Base-by-base conservation (phyloP, 129 eudicot genomes). In the Escallonia herrerae region DNA sequence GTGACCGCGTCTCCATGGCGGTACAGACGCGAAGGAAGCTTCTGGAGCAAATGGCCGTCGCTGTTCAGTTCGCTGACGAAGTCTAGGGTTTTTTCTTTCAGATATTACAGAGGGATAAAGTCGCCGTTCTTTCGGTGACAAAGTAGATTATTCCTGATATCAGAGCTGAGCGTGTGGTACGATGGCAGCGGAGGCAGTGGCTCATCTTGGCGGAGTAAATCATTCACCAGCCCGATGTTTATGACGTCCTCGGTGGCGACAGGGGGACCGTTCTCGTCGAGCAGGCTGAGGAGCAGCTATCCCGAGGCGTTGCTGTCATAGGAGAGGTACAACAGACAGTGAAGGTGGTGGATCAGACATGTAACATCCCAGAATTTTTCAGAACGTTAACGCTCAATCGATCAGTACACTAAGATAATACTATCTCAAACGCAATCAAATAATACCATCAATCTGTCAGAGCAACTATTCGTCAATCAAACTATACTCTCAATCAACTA, bases 221-320 rank as follows among this genome's bases (percentile, higher is more conserved):
- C 90, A 37, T 76, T 90, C 61, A 82, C 90, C 3, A 83, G 89
- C 60, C 97, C 97, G 0, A 71, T 90, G 74, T 86, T 86, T 74
- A 78, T 84, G 77, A 67, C 90, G 66, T 68, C 84, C 42, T 74
- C 86, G 49, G 82, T 41, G 7, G 45, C n/a, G n/a, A n/a, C n/a
- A n/a, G n/a, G n/a, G n/a, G n/a, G 76, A 3, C 65, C 69, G 43
- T 82, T 82, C 58, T 91, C 96, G 11, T 83, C 96, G 33, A 88
- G 95, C 63, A 74, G 98, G 73, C 81, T 85, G 67, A 73, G 95
- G 75, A 83, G 96, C 60, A 97, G 96, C 45, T 95, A 94, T 80
- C 99, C 99, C 9, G 96, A 94, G 75, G 96, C 99, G 47, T 58
- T 94, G 22, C 73, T 94, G 41, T 94, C 99, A 37, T 97, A 96